Conservation (phyloP, 208 protist genomes). For the Naegleria fowleri region DNA sequence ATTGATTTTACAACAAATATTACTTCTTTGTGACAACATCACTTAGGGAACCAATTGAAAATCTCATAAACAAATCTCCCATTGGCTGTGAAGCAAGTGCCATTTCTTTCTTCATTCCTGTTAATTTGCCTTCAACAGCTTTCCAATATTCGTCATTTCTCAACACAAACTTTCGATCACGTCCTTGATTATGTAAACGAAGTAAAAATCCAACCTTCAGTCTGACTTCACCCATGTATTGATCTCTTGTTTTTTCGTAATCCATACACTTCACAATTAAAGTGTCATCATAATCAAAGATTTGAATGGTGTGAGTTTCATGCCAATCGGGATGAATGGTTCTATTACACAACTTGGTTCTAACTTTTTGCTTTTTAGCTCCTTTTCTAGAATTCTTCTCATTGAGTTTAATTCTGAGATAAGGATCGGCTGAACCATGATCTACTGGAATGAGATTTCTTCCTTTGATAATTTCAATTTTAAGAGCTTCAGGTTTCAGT, state of each 20-base stretch:
- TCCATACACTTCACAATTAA: conserved; percentile 12
- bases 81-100: background rate
- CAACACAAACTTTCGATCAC: background rate
- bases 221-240: conserved; percentile 9
- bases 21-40: background rate
- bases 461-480: background rate
- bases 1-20: no score
- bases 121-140: background rate
- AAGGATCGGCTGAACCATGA: background rate
- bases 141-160: background rate
- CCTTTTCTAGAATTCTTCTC: background rate
- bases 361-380: background rate
- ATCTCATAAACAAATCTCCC: background rate
- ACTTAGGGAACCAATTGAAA: background rate
- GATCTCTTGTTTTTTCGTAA: conserved; percentile 6
- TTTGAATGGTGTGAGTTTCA: background rate
- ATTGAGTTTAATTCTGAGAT: background rate
- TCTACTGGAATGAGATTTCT: background rate
- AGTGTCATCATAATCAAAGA: conserved; percentile 2
- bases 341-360: background rate
- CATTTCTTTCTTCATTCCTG: background rate
- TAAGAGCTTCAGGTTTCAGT: background rate
- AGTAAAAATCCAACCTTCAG: background rate
- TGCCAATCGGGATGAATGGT: background rate
- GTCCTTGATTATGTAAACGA: background rate